Evolutionary conservation across 176 grass and related monocot species (phyloP), one percentile per base, ranked within the genome.

Genomic region (Musa schizocarpa): DNA sequence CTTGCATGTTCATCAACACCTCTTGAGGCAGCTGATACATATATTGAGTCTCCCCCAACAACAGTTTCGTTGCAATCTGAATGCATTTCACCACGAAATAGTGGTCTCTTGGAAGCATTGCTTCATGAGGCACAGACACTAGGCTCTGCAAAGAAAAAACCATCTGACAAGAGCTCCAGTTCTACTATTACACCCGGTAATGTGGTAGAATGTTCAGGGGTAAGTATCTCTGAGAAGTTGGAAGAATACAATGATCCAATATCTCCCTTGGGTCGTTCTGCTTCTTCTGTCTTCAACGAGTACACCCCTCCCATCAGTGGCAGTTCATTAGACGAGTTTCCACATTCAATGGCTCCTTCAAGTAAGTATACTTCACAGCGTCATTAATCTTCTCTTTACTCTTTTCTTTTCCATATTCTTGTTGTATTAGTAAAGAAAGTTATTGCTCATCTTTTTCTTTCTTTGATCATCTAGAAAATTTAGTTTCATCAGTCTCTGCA

Each of bases 61-160:
- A 82, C 79, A 24, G 82, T 76, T 19, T 90, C 86, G 54, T 79
- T 85, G 78, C 87, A 89, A 86, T 86, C 83, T 25, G 88, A 89
- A 70, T 82, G 58, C 14, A 65, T 50, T 43, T 92, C 90, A 1
- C 82, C 82, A 11, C 82, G 69, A 73, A 89, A 92, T 65, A 89
- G 88, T 63, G 95, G 95, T 7, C 84, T 92, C 49, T 85, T 99
- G 81, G 91, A 99, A 82, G 95, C 87, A 73, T 58, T 99, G 54
- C 51, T 94, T 53, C 90, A 89, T 68, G 84, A 93, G 75, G 82
- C 90, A 54, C 85, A 91, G 62, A 77, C 67, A 68, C 79, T 88
- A 74, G 81, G 69, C 62, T 78, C 70, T 69, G 85, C 69, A 78
- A 87, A 81, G 76, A 85, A 75, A 58, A 84, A 90, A 80, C 53